Conservation (phyloP, 495 filamentous ascomycete species). For the Neurospora tetraspora region DNA sequence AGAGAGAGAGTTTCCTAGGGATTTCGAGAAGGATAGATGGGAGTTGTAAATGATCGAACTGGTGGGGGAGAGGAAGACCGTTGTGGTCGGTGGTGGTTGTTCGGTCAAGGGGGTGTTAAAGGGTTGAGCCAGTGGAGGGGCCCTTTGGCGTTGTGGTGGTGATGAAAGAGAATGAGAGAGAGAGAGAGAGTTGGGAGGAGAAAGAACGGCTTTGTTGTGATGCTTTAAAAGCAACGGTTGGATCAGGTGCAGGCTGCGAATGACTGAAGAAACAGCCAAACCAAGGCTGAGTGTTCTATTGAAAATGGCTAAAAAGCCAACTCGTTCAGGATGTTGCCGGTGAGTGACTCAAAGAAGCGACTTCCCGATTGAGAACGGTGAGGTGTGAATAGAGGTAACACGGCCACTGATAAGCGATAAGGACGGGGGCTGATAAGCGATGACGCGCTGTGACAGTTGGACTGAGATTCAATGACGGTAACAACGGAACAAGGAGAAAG, state of each 20-base stretch:
- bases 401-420: not conserved
- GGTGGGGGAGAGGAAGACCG: not conserved
- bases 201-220: not conserved
- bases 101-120: not conserved
- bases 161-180: not conserved
- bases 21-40: not conserved
- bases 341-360: not conserved
- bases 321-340: not conserved
- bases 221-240: not conserved
- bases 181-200: not conserved
- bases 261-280: not conserved
- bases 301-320: not conserved
- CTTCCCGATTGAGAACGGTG: not conserved
- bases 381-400: not conserved
- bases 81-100: not conserved
- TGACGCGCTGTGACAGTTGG: not conserved
- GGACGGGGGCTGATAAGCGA: not conserved
- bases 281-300: not conserved
- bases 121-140: not conserved
- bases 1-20: not conserved
- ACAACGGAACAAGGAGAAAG: not conserved
- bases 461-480: not conserved
- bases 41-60: not conserved
- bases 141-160: not conserved
- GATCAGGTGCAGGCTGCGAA: not conserved